Conservation (phyloP, 2,329 filamentous ascomycete species). For the Penicillium glabrum region DNA sequence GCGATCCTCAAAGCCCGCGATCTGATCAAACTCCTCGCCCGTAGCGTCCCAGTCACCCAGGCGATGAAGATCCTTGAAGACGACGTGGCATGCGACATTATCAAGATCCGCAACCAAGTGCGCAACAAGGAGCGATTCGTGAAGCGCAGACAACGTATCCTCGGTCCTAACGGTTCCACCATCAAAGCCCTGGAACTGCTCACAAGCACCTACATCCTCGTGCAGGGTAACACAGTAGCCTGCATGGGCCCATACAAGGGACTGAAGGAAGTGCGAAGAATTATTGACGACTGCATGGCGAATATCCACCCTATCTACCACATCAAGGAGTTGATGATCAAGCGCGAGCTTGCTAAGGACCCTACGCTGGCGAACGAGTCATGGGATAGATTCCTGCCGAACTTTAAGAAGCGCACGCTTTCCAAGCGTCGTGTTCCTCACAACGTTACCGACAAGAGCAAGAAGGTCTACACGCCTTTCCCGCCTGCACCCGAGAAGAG, state of each 20-base stretch:
- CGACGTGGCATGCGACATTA: slow-evolving; percentile 86
- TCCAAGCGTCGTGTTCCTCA: slow-evolving; percentile 78
- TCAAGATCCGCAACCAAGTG: slow-evolving; percentile 90
- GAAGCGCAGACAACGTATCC: slow-evolving; percentile 87
- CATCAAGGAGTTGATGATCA: slow-evolving; percentile 95
- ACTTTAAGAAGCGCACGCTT: slow-evolving; percentile 93
- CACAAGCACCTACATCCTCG: slow-evolving; percentile 87
- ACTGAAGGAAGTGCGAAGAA: slow-evolving; percentile 83
- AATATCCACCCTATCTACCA: slow-evolving; percentile 90
- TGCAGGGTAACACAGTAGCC: slow-evolving; percentile 93
- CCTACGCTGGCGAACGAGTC: slow-evolving; percentile 81
- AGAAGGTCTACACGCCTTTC: slow-evolving; percentile 96
- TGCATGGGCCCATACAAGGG: slow-evolving; percentile 92
- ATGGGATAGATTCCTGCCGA: slow-evolving; percentile 94
- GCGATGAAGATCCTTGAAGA: slow-evolving; percentile 94
- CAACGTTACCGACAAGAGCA: slow-evolving; percentile 87
- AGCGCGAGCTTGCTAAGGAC: slow-evolving; percentile 86
- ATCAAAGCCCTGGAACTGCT: slow-evolving; percentile 91
- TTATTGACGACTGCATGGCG: slow-evolving; percentile 93
- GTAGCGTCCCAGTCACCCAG: slow-evolving; percentile 69
- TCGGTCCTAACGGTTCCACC: slow-evolving; percentile 88
- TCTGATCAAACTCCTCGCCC: slow-evolving; percentile 85
- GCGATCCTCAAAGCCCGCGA: slow-evolving; percentile 92
- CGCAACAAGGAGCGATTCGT: slow-evolving; percentile 94
- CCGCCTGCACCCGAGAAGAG: slow-evolving; percentile 96